Conservation (phyloP, 2,329 filamentous ascomycete species). For the Venturia nashicola region DNA sequence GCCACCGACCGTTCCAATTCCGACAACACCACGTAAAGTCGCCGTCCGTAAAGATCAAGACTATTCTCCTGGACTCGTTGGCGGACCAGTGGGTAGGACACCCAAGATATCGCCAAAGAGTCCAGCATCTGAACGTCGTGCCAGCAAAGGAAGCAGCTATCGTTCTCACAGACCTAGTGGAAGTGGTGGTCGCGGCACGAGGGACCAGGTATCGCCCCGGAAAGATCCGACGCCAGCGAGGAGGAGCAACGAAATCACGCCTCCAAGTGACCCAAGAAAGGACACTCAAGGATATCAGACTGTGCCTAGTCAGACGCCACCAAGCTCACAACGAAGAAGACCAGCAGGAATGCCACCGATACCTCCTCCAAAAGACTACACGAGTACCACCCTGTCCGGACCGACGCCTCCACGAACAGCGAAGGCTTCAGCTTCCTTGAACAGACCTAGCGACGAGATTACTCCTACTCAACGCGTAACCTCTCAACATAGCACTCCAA, state of each 20-base stretch:
- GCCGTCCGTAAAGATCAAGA: not conserved
- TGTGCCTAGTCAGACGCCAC: not conserved
- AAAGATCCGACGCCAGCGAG: not conserved
- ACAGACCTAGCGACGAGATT: not conserved
- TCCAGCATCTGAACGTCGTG: not conserved
- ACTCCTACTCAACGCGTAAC: not conserved
- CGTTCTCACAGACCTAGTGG: not conserved
- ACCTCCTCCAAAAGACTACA: constrained; percentile 2
- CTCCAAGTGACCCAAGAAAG: not conserved
- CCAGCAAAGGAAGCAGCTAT: not conserved
- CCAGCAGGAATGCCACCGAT: not conserved
- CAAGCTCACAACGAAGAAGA: not conserved
- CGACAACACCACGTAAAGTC: constrained; percentile 1
- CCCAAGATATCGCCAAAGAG: not conserved
- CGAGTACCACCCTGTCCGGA: not conserved
- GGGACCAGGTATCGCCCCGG: not conserved
- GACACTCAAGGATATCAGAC: not conserved
- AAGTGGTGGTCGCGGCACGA: not conserved
- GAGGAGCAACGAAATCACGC: not conserved
- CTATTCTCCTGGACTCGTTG: not conserved
- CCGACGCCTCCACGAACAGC: not conserved
- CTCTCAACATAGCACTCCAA: not conserved
- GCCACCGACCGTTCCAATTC: not conserved
- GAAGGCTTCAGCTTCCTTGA: not conserved
- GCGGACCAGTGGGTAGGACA: not conserved